Evolutionary conservation across 768 basidiomycete genomes (phyloP), one percentile per base, ranked within the genome.

Genomic region (Pleurotus cornucopiae): DNA sequence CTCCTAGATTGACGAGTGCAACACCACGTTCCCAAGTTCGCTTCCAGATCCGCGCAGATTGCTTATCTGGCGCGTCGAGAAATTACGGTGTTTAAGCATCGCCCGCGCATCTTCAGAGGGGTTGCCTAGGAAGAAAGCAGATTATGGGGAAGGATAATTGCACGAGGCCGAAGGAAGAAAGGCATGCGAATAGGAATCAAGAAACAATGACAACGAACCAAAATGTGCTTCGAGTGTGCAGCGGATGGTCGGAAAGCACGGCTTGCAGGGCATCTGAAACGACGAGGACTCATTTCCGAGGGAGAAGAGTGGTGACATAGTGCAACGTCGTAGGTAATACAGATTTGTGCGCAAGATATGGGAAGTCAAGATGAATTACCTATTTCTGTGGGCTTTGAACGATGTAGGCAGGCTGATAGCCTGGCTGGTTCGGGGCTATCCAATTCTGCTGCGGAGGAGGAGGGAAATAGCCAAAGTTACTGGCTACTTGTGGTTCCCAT

Each of bases 361-460:
- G 55, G 30, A 49, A 37, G 45, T 20, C 13, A 34, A 40, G 39
- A 49, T 41, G 47, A n/a, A 30, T 25, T 47, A 38, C 54, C 54
- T 60, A 57, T 46, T 67, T 54, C 43, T 66, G 62, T 44, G 56
- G 56, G 20, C 38, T 55, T 57, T 65, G 67, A 14, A 62, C 63
- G 47, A 75, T 58, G 59, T 78, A 78, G 13, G 64, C 64, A 37
- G 79, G 74, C 66, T 73, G 73, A 62, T 79, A 76, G 20, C 70
- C 74, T 49, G 71, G 63, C 48, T 66, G 72, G 60, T 67, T 68
- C 6, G 69, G 72, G 12, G 69, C 62, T 5, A 61, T 56, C 52
- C 64, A 70, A 6, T 64, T 69, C 49, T 67, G 66, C 20, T 40
- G 64, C 12, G 56, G 60, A 18, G 62, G 63, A 53, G 59, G 61